Conservation (phyloP, 2,329 filamentous ascomycete species). For the Phoma herbarum region DNA sequence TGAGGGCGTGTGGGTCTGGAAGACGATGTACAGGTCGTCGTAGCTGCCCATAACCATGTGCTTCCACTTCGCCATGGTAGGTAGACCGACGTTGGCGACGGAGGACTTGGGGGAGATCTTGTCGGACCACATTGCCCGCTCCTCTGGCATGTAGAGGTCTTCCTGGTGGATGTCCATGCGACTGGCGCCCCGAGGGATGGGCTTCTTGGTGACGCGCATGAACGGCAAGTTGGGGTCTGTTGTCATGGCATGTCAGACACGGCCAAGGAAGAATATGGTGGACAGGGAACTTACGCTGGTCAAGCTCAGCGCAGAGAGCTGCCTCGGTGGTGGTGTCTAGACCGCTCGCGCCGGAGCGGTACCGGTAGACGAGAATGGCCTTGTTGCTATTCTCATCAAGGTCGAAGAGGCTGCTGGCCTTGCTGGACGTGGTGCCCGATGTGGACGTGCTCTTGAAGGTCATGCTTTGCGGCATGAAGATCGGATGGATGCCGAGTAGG, state of each 20-base stretch:
- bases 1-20: conserved; percentile 49
- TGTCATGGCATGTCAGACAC: conserved; percentile 31
- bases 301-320: conserved; percentile 53
- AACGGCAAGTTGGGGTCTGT: conserved; percentile 52
- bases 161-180: conserved; percentile 58
- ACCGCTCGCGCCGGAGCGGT: conserved; percentile 50
- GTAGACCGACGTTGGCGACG: conserved; percentile 58
- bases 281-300: conserved; percentile 42
- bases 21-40: conserved; percentile 60
- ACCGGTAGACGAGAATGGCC: conserved; percentile 58
- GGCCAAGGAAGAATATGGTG: neutral
- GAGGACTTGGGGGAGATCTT: conserved; percentile 58
- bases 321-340: conserved; percentile 56
- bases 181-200: conserved; percentile 57
- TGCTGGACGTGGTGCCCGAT: conserved; percentile 45
- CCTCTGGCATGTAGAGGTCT: conserved; percentile 52
- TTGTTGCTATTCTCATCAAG: conserved; percentile 55
- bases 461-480: conserved; percentile 38
- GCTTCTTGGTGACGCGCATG: conserved; percentile 58
- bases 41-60: conserved; percentile 57
- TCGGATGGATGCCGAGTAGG: conserved; percentile 24
- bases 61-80: conserved; percentile 56
- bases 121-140: conserved; percentile 51
- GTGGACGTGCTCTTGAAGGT: conserved; percentile 58
- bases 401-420: conserved; percentile 54